Conservation (phyloP, 805 yeast genomes). For the Wickerhamomyces bisporus region DNA sequence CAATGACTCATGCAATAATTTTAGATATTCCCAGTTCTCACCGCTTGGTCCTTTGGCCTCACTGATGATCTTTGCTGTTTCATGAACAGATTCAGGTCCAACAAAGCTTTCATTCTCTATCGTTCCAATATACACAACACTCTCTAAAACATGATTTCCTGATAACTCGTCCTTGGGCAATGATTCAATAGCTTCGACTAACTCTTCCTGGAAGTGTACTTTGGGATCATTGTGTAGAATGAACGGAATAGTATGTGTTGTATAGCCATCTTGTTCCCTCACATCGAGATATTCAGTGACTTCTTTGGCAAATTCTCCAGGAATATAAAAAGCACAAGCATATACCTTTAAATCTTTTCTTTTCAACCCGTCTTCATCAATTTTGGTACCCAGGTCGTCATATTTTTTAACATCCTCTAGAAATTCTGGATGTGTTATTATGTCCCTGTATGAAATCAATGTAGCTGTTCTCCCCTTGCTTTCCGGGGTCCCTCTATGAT, state of each 20-base stretch:
- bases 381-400: conserved; percentile 17
- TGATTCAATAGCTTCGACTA: conserved; percentile 18
- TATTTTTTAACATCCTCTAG: conserved; percentile 34
- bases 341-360: conserved; percentile 49
- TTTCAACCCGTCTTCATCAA: conserved; percentile 21
- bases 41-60: conserved; percentile 76
- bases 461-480: conserved; percentile 91
- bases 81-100: conserved; percentile 65
- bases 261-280: conserved; percentile 87
- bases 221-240: conserved; percentile 33
- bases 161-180: conserved; percentile 27
- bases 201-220: conserved; percentile 17
- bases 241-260: conserved; percentile 62
- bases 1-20: conserved; percentile 46
- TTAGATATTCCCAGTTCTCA: conserved; percentile 65
- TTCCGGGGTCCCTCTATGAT: conserved; percentile 85
- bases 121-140: conserved; percentile 80
- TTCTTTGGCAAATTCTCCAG: conserved; percentile 52
- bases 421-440: conserved; percentile 36
- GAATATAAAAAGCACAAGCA: conserved; percentile 84
- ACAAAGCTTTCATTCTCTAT: conserved; percentile 74
- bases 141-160: conserved; percentile 41
- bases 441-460: conserved; percentile 54
- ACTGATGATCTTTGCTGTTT: conserved; percentile 58
- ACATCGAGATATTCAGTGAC: conserved; percentile 69